Evolutionary conservation across 75 land plant species (phyloP).

Genomic region (Chamaecyparis obtusa): DNA sequence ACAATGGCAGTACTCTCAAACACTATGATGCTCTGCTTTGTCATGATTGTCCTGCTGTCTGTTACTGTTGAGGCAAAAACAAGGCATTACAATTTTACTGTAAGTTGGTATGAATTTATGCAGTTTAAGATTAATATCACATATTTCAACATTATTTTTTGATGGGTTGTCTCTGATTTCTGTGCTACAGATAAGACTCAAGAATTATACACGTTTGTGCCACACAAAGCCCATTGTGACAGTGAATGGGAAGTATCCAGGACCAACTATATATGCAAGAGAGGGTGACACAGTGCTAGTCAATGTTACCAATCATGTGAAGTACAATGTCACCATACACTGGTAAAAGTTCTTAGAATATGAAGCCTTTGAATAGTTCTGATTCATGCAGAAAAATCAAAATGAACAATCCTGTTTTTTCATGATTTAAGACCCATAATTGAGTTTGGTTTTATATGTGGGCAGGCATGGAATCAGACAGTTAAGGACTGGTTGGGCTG

Average conservation of each 20-base stretch:
- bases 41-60: neutral
- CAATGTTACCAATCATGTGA: constrained; percentile 24
- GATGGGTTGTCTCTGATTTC: neutral
- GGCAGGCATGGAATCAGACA: constrained; percentile 64
- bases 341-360: neutral
- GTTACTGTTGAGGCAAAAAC: neutral
- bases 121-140: neutral
- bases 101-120: neutral
- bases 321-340: constrained; percentile 20
- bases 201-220: neutral
- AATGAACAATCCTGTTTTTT: neutral
- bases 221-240: constrained; percentile 17
- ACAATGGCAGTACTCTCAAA: neutral
- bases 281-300: constrained; percentile 26
- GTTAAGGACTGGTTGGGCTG: constrained; percentile 45
- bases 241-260: constrained; percentile 24
- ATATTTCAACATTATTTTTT: neutral
- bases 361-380: neutral
- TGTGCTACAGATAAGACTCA: neutral
- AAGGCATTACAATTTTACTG: neutral
- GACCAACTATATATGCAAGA: constrained; percentile 17
- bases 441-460: neutral
- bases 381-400: neutral
- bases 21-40: neutral
- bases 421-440: neutral